These are phyloP conservation scores for Auriculariales sp. DNA, from an alignment of 768 basidiomycete genomes.

Conservation along the genomic window DNA sequence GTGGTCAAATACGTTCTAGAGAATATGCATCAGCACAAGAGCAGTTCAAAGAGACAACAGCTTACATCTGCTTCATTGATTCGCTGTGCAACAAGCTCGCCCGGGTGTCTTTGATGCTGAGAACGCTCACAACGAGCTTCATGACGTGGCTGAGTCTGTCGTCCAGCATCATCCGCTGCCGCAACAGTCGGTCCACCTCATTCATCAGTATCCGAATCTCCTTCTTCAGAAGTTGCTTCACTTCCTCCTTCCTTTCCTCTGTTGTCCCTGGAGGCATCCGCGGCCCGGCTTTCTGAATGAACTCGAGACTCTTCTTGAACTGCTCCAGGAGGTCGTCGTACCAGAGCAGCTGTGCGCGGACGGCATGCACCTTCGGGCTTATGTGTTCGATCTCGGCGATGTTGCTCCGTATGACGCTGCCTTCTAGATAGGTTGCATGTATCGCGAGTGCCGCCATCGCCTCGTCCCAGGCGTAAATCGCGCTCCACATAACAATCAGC, in stretches of 20 bases:
- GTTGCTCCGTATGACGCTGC: conserved; percentile 21
- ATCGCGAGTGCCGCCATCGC: conserved; percentile 34
- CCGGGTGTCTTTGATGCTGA: conserved; percentile 5
- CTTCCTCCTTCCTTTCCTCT: conserved; percentile 5
- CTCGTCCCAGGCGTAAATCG: conserved; percentile 50
- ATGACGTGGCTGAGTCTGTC: conserved; percentile 7
- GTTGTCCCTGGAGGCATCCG: no score
- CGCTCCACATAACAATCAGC: conserved; percentile 40
- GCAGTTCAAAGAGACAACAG: no score
- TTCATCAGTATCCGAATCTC: conserved; percentile 31
- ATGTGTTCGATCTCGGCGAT: conserved; percentile 20
- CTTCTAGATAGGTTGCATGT: conserved; percentile 36
- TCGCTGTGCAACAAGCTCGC: conserved; percentile 28
- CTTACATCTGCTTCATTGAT: conserved; percentile 22
- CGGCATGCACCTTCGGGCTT: conserved; percentile 38
- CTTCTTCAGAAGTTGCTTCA: conserved; percentile 23
- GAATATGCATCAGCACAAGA: no score
- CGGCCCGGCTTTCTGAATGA: conserved; percentile 10
- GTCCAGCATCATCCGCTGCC: conserved; percentile 4
- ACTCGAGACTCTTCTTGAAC: conserved; percentile 34
- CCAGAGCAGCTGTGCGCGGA: conserved; percentile 44
- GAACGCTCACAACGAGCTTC: conserved; percentile 2
- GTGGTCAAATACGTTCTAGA: conserved; percentile 43
- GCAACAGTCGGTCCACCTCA: conserved; percentile 4
- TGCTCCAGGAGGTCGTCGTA: conserved; percentile 38